Base-by-base conservation (phyloP, 768 basidiomycete species). In the Mycena polygramma region DNA sequence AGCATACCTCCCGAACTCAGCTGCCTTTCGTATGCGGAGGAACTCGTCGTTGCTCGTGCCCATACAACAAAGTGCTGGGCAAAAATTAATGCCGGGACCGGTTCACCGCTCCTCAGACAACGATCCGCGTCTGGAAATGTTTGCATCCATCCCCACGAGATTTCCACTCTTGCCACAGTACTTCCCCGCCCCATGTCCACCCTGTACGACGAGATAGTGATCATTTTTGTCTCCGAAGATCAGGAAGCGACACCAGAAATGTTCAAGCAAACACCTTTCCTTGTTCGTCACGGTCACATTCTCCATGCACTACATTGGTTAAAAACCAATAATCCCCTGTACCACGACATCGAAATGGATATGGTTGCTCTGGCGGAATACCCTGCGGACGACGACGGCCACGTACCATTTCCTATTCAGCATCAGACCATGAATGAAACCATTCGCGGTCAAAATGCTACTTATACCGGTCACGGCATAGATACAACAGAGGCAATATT, bases 211-310 rank as follows among this genome's bases (percentile, higher is more conserved):
- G 60, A 51, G 17, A 61, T 61, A n/a, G 46, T 49, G 3, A 45
- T 61, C 9, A 51, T 61, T 9, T 51, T 61, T 51, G 60, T 61
- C 7, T 61, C 60, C 2, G 48, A 49, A 3, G 54, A 69, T 58
- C 26, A 57, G 1, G 58, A 46, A 10, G 61, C 60, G 4, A 70
- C 70, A 0, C 17, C 49, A 0, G 69, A 71, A 1, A 62, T 64
- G 52, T 66, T 75, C 45, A 62, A 69, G 52, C 35, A 46, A 22
- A 65, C 68, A 74, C n/a, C n/a, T 1, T 58, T 75, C 8, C 46
- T 74, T 8, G 74, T 68, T 14, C 51, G 73, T 15, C 20, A 64
- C 10, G 65, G 57, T 2, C 22, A 22, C 11, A 54, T 73, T 2
- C 41, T 63, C n/a, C 22, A n/a, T 4, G 73, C 69, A 4, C 60